Evolutionary conservation across 352 stramenopile species (phyloP).

Genomic region (Plasmopara viticola): DNA sequence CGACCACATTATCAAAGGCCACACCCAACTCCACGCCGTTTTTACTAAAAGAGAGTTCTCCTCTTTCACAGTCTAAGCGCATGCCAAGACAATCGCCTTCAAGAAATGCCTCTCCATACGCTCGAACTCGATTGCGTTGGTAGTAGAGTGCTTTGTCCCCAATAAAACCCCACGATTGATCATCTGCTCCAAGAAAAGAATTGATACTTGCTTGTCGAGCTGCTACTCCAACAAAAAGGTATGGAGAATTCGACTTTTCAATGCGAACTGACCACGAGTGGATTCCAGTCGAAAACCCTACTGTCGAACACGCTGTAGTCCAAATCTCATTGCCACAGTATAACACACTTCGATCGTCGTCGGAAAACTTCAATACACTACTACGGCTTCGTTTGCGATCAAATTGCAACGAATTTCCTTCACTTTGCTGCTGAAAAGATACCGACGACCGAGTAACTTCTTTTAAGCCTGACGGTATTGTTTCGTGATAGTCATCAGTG

Average conservation of each 20-base stretch:
- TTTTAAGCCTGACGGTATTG: neutral
- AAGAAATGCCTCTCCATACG: slow-evolving; percentile 83
- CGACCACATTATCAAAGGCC: slow-evolving; percentile 89
- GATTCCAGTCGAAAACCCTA: slow-evolving; percentile 63
- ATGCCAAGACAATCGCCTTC: slow-evolving; percentile 85
- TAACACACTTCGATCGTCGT: slow-evolving; percentile 53
- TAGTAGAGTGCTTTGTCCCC: slow-evolving; percentile 98
- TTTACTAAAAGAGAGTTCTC: slow-evolving; percentile 84
- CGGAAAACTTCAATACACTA: slow-evolving; percentile 48
- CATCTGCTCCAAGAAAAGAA: slow-evolving; percentile 96
- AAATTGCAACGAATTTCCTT: slow-evolving; percentile 24
- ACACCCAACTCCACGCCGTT: slow-evolving; percentile 83
- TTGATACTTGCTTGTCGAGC: slow-evolving; percentile 87
- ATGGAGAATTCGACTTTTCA: slow-evolving; percentile 93
- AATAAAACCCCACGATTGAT: slow-evolving; percentile 98
- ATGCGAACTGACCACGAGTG: slow-evolving; percentile 86
- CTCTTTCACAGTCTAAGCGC: slow-evolving; percentile 76
- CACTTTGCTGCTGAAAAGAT: neutral
- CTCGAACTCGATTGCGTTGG: slow-evolving; percentile 89
- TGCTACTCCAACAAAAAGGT: slow-evolving; percentile 96
- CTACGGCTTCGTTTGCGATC: slow-evolving; percentile 67
- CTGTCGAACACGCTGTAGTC: slow-evolving; percentile 76
- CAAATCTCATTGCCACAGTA: slow-evolving; percentile 86
- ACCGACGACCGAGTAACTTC: neutral
- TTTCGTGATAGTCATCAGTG: neutral